Conservation (phyloP, 2,329 filamentous ascomycete genomes). For the Thermoascus crustaceus region DNA sequence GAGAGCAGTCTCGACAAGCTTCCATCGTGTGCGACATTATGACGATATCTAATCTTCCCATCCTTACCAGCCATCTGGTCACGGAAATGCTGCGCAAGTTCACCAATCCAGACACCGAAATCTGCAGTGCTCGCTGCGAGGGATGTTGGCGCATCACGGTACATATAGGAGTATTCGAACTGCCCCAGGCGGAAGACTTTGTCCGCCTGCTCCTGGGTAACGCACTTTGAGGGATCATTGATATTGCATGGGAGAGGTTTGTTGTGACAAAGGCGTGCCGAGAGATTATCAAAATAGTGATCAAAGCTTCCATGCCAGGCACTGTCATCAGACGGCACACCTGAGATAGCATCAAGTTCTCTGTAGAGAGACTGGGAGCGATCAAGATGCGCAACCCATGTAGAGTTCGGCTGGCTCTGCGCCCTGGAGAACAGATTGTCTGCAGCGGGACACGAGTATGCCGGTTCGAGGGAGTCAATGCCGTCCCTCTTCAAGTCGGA, state of each 20-base stretch:
- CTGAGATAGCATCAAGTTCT: constrained; percentile 59
- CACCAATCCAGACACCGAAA: constrained; percentile 66
- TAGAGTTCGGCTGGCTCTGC: constrained; percentile 36
- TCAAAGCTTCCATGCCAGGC: constrained; percentile 64
- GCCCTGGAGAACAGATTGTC: constrained; percentile 38
- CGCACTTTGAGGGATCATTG: constrained; percentile 43
- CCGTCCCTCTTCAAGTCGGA: constrained; percentile 32
- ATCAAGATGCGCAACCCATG: constrained; percentile 59
- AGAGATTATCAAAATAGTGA: constrained; percentile 80
- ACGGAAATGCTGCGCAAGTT: constrained; percentile 60
- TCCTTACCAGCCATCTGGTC: constrained; percentile 38
- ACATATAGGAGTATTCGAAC: constrained; percentile 73
- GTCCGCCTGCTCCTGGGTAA: constrained; percentile 56
- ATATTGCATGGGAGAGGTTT: constrained; percentile 64
- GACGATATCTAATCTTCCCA: constrained; percentile 49
- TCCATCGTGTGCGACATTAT: constrained; percentile 77
- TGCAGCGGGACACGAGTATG: constrained; percentile 57
- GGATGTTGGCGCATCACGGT: constrained; percentile 57
- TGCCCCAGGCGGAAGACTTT: constrained; percentile 67
- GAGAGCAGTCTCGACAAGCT: constrained; percentile 59
- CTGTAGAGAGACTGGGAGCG: constrained; percentile 48
- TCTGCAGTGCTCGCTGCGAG: constrained; percentile 54
- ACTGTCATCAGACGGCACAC: constrained; percentile 46
- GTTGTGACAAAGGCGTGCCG: constrained; percentile 65
- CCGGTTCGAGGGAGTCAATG: constrained; percentile 66